Percentiles rank a stretch among this genome's conserved stretches.
phyloP scores from a whole-genome alignment of 768 basidiomycete genomes.

The Aureoboletus auriporus region DNA sequence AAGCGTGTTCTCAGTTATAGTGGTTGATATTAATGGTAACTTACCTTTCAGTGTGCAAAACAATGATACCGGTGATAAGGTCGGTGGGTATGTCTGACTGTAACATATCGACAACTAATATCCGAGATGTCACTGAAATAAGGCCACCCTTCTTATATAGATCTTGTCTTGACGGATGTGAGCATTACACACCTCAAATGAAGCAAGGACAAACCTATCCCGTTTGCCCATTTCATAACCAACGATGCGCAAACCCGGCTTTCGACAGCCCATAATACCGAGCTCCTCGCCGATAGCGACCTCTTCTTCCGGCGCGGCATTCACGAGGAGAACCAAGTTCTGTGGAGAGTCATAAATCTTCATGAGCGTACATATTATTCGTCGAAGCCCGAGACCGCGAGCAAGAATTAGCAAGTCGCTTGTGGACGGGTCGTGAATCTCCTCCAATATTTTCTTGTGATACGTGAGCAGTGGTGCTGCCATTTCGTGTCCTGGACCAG shows the following conservation, averaged over 20 bases:
- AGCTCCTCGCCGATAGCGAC: slow-evolving; percentile 89
- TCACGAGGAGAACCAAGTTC: slow-evolving; percentile 80
- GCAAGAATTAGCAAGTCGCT: slow-evolving; percentile 78
- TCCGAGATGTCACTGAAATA: slow-evolving; percentile 88
- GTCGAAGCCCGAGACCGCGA: slow-evolving; percentile 84
- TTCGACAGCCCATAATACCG: slow-evolving; percentile 85
- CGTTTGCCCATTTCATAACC: slow-evolving; percentile 76
- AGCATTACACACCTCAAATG: background rate
- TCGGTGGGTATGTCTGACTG: slow-evolving; percentile 80
- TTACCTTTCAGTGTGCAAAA: slow-evolving; percentile 89
- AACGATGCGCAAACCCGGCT: slow-evolving; percentile 79
- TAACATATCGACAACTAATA: slow-evolving; percentile 93
- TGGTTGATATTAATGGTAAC: slow-evolving; percentile 7
- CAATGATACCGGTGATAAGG: slow-evolving; percentile 83
- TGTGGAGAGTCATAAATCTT: slow-evolving; percentile 89
- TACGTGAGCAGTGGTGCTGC: slow-evolving; percentile 48
- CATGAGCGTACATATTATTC: slow-evolving; percentile 80
- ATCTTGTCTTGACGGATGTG: slow-evolving; percentile 52
- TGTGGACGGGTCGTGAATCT: slow-evolving; percentile 69
- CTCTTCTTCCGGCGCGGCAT: slow-evolving; percentile 84
- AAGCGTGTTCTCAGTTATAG: background rate
- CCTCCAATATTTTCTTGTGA: slow-evolving; percentile 63
- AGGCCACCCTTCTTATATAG: slow-evolving; percentile 88
- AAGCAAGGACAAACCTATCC: slow-evolving; percentile 56
- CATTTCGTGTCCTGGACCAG: slow-evolving; percentile 12